These are phyloP conservation scores for Beauveria sp. DNA, from an alignment of 2,329 filamentous ascomycete species.

Conservation along the genomic window DNA sequence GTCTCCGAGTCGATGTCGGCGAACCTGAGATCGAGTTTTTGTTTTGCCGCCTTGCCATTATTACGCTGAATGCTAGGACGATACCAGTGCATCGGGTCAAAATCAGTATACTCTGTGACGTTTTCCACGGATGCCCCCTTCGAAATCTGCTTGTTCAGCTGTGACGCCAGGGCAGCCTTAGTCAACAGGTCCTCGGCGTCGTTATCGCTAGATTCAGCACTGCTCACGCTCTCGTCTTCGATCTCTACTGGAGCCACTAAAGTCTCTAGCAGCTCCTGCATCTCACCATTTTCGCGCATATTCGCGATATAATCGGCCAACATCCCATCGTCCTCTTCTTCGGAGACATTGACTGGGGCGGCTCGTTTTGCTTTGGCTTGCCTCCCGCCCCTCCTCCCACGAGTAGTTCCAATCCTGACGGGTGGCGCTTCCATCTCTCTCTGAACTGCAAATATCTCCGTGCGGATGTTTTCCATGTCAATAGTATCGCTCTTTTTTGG, in stretches of 20 bases:
- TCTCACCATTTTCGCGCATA: constrained; percentile 42
- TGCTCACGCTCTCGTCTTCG: not conserved
- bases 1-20: constrained; percentile 61
- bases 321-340: constrained; percentile 45
- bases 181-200: not conserved
- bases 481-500: constrained; percentile 9
- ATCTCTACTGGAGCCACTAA: not conserved
- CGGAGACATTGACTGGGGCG: not conserved
- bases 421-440: constrained; percentile 6
- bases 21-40: constrained; percentile 33
- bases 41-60: constrained; percentile 55
- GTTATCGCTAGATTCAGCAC: not conserved
- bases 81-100: constrained; percentile 82
- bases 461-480: constrained; percentile 22
- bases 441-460: constrained; percentile 26
- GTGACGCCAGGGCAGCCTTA: not conserved
- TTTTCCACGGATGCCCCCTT: constrained; percentile 20
- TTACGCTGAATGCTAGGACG: constrained; percentile 56
- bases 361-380: constrained; percentile 13
- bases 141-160: constrained; percentile 26
- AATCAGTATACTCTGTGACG: constrained; percentile 47
- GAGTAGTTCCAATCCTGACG: constrained; percentile 13
- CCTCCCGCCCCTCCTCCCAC: constrained; percentile 14
- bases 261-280: constrained; percentile 44
- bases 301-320: constrained; percentile 67